Conservation (phyloP, 2,329 filamentous ascomycete species). For the Aspergillus eucalypticola region DNA sequence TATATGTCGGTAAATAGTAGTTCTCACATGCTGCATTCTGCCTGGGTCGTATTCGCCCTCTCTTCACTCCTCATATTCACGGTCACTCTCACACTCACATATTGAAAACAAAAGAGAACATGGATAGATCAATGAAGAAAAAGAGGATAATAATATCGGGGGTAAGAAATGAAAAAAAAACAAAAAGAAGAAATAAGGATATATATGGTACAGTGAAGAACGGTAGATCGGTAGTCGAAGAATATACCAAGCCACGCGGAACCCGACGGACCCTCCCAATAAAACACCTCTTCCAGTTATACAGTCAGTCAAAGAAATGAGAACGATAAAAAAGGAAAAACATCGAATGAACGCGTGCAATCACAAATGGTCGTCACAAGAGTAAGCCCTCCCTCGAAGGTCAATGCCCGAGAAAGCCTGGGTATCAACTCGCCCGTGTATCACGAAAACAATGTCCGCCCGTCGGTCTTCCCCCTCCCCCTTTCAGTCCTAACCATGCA, state of each 20-base stretch:
- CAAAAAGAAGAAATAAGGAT: background rate
- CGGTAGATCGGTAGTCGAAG: conserved; percentile 3
- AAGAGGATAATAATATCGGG: background rate
- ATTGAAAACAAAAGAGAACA: conserved; percentile 5
- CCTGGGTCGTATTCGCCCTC: background rate
- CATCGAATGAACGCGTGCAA: background rate
- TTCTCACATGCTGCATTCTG: background rate
- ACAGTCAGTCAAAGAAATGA: conserved; percentile 4
- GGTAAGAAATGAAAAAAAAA: background rate
- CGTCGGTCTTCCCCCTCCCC: background rate
- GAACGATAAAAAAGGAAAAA: conserved; percentile 4
- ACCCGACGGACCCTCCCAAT: conserved; percentile 9
- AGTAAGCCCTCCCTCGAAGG: conserved; percentile 18
- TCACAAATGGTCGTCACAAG: conserved; percentile 23
- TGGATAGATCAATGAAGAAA: background rate
- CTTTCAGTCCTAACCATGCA: background rate
- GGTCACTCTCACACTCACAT: background rate
- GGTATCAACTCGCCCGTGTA: conserved; percentile 28
- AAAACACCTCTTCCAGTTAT: conserved; percentile 20
- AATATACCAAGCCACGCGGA: conserved; percentile 1
- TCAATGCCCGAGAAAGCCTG: conserved; percentile 22
- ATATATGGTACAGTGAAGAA: conserved; percentile 17
- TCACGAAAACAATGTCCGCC: conserved; percentile 12
- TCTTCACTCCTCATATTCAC: background rate
- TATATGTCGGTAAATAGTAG: background rate